Percentiles rank a stretch among this genome's conserved stretches.
Conservation (phyloP, 1,284 basidiomycete species). For the Rhizoctonia solani region DNA sequence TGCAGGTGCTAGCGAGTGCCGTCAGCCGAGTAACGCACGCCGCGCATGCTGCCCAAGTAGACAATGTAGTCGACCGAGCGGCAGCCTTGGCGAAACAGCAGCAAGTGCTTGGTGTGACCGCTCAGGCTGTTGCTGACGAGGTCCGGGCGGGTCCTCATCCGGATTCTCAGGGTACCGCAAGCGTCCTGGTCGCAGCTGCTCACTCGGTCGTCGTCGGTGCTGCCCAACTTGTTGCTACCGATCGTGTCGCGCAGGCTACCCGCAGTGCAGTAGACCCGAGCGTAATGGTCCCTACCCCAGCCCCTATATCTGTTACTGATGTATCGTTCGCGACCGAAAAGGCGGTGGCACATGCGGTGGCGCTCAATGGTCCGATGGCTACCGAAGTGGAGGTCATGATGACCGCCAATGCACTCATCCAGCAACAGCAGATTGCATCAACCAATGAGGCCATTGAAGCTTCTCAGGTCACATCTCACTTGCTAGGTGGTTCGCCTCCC, state of each 20-base stretch:
- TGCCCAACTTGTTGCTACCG: conserved; percentile 66
- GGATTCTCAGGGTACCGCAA: conserved; percentile 39
- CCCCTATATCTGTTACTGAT: conserved; percentile 72
- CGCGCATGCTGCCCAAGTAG: conserved; percentile 43
- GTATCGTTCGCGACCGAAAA: conserved; percentile 75
- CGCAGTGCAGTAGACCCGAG: conserved; percentile 41
- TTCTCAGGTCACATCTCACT: conserved; percentile 14
- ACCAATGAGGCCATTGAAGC: conserved; percentile 25
- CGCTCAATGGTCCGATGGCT: conserved; percentile 61
- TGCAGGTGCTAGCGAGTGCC: conserved; percentile 55
- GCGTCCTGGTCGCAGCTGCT: conserved; percentile 65
- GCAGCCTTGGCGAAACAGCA: conserved; percentile 72
- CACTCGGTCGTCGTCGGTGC: conserved; percentile 78
- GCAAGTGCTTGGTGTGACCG: conserved; percentile 74
- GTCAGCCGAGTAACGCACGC: conserved; percentile 30
- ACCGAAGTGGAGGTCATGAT: conserved; percentile 70
- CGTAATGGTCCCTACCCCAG: conserved; percentile 51
- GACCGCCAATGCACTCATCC: conserved; percentile 64
- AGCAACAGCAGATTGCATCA: conserved; percentile 45
- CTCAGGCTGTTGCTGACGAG: conserved; percentile 72
- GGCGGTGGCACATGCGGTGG: conserved; percentile 69
- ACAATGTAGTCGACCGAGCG: conserved; percentile 48
- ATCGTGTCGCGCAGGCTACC: conserved; percentile 53
- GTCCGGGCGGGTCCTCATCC: conserved; percentile 54
- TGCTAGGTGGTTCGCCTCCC: conserved; percentile 6